phyloP scores from a whole-genome alignment of 306 rosid species.

The Ceratonia siliqua region DNA sequence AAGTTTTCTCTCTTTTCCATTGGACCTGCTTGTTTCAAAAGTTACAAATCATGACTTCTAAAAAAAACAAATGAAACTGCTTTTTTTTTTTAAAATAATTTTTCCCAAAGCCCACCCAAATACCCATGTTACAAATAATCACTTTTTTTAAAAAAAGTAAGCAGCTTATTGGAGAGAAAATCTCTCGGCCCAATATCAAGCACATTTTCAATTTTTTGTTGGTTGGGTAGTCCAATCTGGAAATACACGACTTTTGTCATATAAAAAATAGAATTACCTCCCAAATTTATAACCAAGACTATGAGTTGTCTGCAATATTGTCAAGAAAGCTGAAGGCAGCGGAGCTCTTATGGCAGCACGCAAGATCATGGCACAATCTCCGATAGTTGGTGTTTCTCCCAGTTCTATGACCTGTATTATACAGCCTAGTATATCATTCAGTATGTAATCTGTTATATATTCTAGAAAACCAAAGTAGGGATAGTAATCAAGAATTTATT shows the following conservation, averaged over 20 bases:
- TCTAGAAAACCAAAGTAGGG: not conserved
- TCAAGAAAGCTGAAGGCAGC: constrained; percentile 83
- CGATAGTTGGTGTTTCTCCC: constrained; percentile 91
- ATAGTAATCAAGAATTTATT: constrained; percentile 6
- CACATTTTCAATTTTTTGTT: constrained; percentile 4
- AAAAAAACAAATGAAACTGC: no score
- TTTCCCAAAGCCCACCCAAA: no score
- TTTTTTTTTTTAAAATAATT: no score
- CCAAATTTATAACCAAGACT: constrained; percentile 85
- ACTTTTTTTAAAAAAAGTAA: no score
- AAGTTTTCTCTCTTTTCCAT: no score
- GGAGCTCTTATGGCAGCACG: constrained; percentile 91
- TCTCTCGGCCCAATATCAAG: no score
- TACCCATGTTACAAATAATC: no score
- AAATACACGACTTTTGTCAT: constrained; percentile 15
- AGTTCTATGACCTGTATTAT: constrained; percentile 73
- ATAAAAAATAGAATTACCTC: constrained; percentile 58
- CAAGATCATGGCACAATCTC: constrained; percentile 86
- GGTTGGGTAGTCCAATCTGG: not conserved
- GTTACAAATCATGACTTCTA: no score
- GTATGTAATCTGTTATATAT: not conserved
- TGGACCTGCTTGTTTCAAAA: no score
- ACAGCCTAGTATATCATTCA: constrained; percentile 33
- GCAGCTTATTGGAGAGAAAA: no score
- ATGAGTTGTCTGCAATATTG: constrained; percentile 82